Evolutionary conservation across 345 rosid species (phyloP), one percentile per base, ranked within the genome.

Genomic region (Aethionema arabicum): DNA sequence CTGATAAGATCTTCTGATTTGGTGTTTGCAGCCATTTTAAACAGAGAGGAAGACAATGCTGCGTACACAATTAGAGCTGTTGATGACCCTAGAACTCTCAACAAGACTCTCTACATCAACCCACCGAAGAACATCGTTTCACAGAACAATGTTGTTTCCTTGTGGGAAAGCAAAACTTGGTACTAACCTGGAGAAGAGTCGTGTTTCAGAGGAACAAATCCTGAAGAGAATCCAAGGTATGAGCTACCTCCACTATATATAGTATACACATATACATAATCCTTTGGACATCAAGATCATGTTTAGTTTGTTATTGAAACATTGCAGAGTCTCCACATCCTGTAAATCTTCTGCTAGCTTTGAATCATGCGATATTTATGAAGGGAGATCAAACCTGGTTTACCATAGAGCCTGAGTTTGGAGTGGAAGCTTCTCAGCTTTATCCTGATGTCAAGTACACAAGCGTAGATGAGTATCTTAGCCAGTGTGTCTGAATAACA

Each of bases 121-220:
- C 91, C 88, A 36, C 81, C 83, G 2, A 68, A 47, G 66, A 84
- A 87, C 71, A 72, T 64, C 4, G 63, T 66, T 68, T 77, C 89
- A 0, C 78, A 79, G 72, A 79, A 81, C 38, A 84, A 87, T 5
- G 65, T 85, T 4, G 77, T 81, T 4, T 65, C 83, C 30, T 31
- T 85, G 69, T 87, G 91, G 95, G 95, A 87, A 77, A 81, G 73
- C 73, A 87, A 80, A 68, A 83, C n/a, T 85, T 11, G 82, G 82
- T 37, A 85, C 66, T 59, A 78, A 76, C 40, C 77, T 83, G 10
- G 82, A 83, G 59, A 83, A 70, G 67, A 67, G 47, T 45, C 76
- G 78, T 29, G 41, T 83, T 67, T 62, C 82, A 8, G 85, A 85
- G 73, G 91, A 84, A 58, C 67, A 81, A 51, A 39, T 83, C 35